Evolutionary conservation across 805 yeast species (phyloP), one percentile per base, ranked within the genome.

Genomic region (Jamesozyma lodderae): DNA sequence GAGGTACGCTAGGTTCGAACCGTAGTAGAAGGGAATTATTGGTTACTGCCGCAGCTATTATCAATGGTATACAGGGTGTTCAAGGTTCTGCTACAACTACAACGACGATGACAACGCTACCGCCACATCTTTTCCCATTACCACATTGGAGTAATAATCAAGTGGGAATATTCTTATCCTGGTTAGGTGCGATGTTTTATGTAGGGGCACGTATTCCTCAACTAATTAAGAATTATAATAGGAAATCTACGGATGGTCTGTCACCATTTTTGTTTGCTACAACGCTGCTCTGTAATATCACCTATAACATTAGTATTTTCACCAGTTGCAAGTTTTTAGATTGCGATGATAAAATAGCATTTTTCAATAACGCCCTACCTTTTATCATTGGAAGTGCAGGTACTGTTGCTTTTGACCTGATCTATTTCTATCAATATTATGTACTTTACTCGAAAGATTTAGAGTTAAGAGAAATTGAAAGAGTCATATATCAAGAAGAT

Each of bases 161-260:
- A 2, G 36, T 71, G 16, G 82, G 86, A 0, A 46, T 54, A 4
- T 24, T 62, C 0, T 56, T 82, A 30, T 87, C 96, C 0, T 88
- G 95, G 94, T 48, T 70, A 2, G 85, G 95, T 45, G 83, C 94
- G 0, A 48, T 61, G 4, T 75, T 84, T 38, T 88, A 90, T 54
- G 70, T 86, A 32, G 65, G 77, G 9, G 82, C 95, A 3, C 69
- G 97, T 44, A 57, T 86, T 33, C 97, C 97, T 1, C 97, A 88
- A 55, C 64, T 88, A 36, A 63, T 71, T 53, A 86, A 82, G 57
- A 88, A 88, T 60, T 79, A 75, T 55, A 49, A 64, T 37, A 68
- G 95, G 28, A 82, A 83, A 55, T 83, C 95, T 1, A 92, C 94
- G 0, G 79, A 81, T 24, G 96, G 96, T 2, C 67, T 87, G 2